Percentiles rank a stretch among this genome's conserved stretches.
Conservation (phyloP, 148 eudicot species). For the Dysphania ambrosioides region DNA sequence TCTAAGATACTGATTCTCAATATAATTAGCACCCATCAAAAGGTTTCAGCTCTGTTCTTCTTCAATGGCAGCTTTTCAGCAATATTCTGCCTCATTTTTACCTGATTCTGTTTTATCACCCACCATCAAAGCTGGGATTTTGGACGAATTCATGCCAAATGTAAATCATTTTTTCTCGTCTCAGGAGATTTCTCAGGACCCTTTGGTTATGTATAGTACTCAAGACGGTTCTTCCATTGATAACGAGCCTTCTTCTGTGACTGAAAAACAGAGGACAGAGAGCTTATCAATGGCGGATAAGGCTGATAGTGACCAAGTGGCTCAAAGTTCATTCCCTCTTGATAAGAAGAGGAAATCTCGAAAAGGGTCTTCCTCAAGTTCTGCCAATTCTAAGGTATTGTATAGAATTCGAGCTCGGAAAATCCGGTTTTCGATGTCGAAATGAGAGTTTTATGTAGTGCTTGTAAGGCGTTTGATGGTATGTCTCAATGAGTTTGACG, state of each 20-base stretch:
- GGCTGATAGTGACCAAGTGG: constrained; percentile 31
- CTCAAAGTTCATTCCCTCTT: constrained; percentile 13
- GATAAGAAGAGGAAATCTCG: constrained; percentile 37
- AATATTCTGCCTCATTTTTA: constrained; percentile 29
- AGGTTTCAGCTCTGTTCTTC: background rate
- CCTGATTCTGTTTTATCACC: constrained; percentile 23
- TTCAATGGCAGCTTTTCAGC: constrained; percentile 40
- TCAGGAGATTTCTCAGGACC: background rate
- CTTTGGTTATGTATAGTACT: constrained; percentile 1
- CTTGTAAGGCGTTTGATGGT: background rate
- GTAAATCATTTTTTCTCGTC: constrained; percentile 15
- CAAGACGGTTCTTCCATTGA: constrained; percentile 15
- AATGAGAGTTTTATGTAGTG: background rate
- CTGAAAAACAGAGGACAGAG: constrained; percentile 29
- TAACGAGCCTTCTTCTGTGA: constrained; percentile 19
- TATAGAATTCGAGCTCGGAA: background rate
- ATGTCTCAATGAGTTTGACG: background rate
- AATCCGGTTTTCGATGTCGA: background rate
- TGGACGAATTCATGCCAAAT: constrained; percentile 17
- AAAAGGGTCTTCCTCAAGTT: constrained; percentile 34
- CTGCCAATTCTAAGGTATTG: constrained; percentile 47
- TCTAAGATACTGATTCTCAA: background rate
- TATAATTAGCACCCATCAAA: background rate
- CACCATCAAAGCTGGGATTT: constrained; percentile 16
- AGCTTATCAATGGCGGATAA: constrained; percentile 40